Percentiles rank a stretch among this genome's conserved stretches.
These are phyloP conservation scores for Straminergon stramineum DNA, from an alignment of 225 moss, liverwort and hornwort species.

Conservation along the genomic window DNA sequence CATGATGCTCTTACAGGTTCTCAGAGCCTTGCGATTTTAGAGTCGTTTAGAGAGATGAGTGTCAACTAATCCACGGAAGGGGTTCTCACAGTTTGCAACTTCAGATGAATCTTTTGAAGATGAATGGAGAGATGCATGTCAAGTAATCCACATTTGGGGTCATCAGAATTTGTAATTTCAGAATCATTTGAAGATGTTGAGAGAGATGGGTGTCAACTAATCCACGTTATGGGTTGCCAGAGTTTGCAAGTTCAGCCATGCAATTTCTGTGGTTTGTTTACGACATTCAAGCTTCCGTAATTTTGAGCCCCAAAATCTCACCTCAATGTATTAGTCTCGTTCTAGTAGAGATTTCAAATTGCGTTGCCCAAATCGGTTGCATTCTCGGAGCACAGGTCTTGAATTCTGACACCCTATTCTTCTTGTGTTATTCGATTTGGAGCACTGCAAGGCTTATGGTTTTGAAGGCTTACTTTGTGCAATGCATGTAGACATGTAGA, in stretches of 20 bases:
- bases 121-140: neutral
- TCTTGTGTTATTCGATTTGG: neutral
- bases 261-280: neutral
- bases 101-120: neutral
- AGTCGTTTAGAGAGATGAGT: neutral
- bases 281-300: neutral
- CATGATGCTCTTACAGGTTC: neutral
- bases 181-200: neutral
- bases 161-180: neutral
- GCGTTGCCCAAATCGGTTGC: neutral
- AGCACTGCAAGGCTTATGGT: neutral
- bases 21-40: neutral
- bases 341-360: neutral
- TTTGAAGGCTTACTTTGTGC: neutral
- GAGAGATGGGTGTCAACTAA: neutral
- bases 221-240: neutral
- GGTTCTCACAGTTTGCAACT: neutral
- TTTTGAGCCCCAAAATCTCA: neutral
- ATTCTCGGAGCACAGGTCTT: neutral
- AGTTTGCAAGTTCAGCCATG: neutral
- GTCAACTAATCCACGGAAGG: neutral
- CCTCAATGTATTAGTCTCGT: neutral
- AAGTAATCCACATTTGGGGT: neutral
- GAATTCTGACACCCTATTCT: neutral
- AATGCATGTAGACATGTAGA: neutral